Evolutionary conservation across 106 monocot genomes (phyloP), one percentile per base, ranked within the genome.

Genomic region (Posidonia australis): DNA sequence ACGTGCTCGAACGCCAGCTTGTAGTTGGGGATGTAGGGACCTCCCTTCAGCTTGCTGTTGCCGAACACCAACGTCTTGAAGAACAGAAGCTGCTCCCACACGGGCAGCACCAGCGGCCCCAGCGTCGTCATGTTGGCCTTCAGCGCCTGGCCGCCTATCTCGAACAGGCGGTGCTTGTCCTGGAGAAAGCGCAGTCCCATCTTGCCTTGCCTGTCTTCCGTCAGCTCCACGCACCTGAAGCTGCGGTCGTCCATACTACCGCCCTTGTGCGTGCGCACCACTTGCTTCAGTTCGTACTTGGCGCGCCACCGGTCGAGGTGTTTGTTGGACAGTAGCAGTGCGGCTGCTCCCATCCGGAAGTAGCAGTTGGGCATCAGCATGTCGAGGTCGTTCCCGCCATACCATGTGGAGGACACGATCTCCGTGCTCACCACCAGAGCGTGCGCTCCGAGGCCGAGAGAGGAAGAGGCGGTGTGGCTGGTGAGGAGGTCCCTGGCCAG

Each of bases 351-450:
- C 60, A 70, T 61, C 5, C 70, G 46, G 32, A 70, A 51, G 46
- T 59, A 61, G 60, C 70, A 70, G 36, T 70, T 70, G 0, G 70
- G 51, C 6, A 51, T 1, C 30, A 70, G 31, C 70, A 70, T 70
- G 12, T 46, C 70, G 19, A 48, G 28, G 19, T 61, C 49, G 49
- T 51, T 70, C 13, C 70, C 70, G 13, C 9, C 0, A 60, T 70
- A 70, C 70, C 70, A 70, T 1, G 59, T 70, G 2, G 59, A 28
- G 13, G 61, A 60, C 31, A 70, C 60, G 51, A 60, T 61, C 32
- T 70, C 70, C 2, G 70, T 61, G 51, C 70, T 70, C 17, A 70
- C 70, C 18, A 70, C 61, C 47, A 70, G 49, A 29, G 58, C 70
- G 36, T 62, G 42, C 18, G 23, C 10, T 5, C 54, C 54, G 24